Base-by-base conservation (phyloP, 345 rosid species). In the Lagerstroemia speciosa region DNA sequence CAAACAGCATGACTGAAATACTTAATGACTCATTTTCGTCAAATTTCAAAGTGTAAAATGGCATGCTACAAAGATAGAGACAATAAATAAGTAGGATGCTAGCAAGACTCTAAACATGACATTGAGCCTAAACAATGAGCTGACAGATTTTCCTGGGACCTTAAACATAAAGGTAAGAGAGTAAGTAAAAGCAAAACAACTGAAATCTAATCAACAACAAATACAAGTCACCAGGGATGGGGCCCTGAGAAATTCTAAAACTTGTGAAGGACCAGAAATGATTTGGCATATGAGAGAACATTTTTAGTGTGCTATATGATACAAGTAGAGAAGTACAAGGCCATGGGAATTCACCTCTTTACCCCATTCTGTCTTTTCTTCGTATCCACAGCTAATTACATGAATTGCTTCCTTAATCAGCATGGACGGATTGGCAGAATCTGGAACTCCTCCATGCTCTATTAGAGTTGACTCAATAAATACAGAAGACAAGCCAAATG, bases 361-460 rank as follows among this genome's bases (percentile, higher is more conserved):
- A 68, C 99, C 97, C 97, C 99, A 94, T 72, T 80, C 90, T 6
- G 93, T 87, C 78, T 94, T 94, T 77, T 91, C 99, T 83, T 94
- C 99, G 15, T 91, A 91, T 66, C 99, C 86, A 30, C 97, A 91
- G 75, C 97, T 80, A 69, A 94, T 94, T 74, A 91, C 99, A 73
- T 91, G 99, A 71, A 94, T 94, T 66, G 99, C 99, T 86, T 94
- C 99, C 77, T 83, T 88, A 81, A 94, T 91, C 30, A 91, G 86
- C 19, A 83, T 86, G 52, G 96, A 82, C 0, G 97, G 84, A 78
- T 91, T 85, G 60, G 70, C 92, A 48, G 99, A 89, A 45, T 91
- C 99, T 31, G 99, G 86, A 45, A 89, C 89, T 58, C 99, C 99
- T 4, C 99, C 99, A 78, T 87, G 78, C 69, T 86, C 92, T 96